A percentile compares a stretch with the other conserved stretches of the same genome.
phyloP scores from a whole-genome alignment of 2,329 filamentous ascomycete species.

The Talaromyces sp. region DNA sequence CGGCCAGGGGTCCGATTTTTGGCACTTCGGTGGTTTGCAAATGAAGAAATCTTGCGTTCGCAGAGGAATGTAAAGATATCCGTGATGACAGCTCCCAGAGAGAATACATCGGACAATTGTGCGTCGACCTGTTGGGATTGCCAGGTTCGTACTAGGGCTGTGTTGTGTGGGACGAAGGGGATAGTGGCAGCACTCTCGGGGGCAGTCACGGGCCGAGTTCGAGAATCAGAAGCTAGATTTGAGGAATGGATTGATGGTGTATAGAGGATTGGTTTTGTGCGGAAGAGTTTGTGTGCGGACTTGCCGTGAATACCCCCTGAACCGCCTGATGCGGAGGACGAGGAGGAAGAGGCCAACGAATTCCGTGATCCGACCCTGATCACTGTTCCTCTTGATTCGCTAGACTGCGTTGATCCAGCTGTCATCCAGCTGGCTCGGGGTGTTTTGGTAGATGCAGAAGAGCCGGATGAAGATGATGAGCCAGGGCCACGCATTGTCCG shows the following conservation, averaged over 20 bases:
- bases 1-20: constrained; percentile 50
- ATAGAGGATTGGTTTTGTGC: constrained; percentile 30
- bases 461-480: constrained; percentile 20
- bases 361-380: constrained; percentile 32
- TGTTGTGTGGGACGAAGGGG: constrained; percentile 20
- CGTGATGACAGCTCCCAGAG: constrained; percentile 56
- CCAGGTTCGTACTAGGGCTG: constrained; percentile 36
- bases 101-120: constrained; percentile 54
- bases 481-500: constrained; percentile 32
- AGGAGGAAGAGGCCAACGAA: constrained; percentile 26
- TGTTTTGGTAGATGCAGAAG: constrained; percentile 13
- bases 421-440: constrained; percentile 22
- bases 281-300: constrained; percentile 15
- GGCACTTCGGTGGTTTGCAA: constrained; percentile 53
- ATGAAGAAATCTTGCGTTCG: constrained; percentile 55
- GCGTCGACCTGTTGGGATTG: constrained; percentile 37
- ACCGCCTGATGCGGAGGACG: constrained; percentile 32
- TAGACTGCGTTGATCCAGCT: constrained; percentile 28
- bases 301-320: constrained; percentile 20
- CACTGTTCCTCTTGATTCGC: constrained; percentile 34
- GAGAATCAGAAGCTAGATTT: constrained; percentile 22
- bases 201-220: constrained; percentile 29
- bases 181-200: constrained; percentile 26
- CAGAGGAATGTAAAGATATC: constrained; percentile 60
- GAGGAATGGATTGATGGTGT: constrained; percentile 34